phyloP scores from a whole-genome alignment of 208 protist species.

The Trypanosoma melophagium region DNA sequence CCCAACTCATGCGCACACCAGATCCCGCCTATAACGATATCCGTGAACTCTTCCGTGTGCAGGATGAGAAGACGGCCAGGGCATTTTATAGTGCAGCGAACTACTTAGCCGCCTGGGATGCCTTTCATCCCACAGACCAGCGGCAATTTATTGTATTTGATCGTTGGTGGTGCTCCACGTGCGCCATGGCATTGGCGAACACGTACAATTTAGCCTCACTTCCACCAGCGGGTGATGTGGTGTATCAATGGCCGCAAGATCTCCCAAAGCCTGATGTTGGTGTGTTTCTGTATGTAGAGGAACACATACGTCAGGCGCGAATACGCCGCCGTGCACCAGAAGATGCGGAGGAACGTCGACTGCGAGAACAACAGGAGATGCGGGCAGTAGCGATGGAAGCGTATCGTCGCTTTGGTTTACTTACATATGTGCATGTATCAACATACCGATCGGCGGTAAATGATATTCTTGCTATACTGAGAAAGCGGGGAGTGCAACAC shows the following conservation, averaged over 20 bases:
- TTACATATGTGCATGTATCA: constrained; percentile 37
- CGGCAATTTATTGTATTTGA: constrained; percentile 53
- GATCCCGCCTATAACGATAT: constrained; percentile 37
- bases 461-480: constrained; percentile 41
- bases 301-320: constrained; percentile 48
- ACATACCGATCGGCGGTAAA: constrained; percentile 59
- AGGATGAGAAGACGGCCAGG: constrained; percentile 42
- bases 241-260: constrained; percentile 67
- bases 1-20: constrained; percentile 45
- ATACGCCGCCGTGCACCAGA: constrained; percentile 55
- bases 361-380: constrained; percentile 52
- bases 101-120: constrained; percentile 55
- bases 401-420: constrained; percentile 45
- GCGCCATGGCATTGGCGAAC: constrained; percentile 74
- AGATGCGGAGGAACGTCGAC: constrained; percentile 59
- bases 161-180: constrained; percentile 79
- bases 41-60: constrained; percentile 41
- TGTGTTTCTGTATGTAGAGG: constrained; percentile 53
- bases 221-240: constrained; percentile 31
- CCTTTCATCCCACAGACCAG: constrained; percentile 5
- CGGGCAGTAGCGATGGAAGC: constrained; percentile 50
- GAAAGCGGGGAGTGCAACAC: constrained; percentile 25
- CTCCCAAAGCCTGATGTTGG: constrained; percentile 31
- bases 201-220: constrained; percentile 24
- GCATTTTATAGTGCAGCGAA: constrained; percentile 78